These are phyloP conservation scores for Pseudozyma tsukubaensis DNA, from an alignment of 1,284 basidiomycete species.

Conservation along the genomic window DNA sequence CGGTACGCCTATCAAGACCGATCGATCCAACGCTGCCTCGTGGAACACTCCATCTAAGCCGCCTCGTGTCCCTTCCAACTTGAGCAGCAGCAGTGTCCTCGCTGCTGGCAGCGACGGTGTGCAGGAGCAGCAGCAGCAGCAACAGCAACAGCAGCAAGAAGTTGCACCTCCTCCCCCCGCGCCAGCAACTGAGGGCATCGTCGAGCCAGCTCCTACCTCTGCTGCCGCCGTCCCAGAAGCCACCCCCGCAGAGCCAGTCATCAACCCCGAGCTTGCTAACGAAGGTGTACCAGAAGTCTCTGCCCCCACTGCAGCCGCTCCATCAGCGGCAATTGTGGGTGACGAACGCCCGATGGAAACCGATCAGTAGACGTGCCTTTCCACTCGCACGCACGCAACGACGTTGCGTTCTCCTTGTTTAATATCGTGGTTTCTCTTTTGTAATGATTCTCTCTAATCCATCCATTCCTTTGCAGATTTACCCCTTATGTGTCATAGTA, in stretches of 20 bases:
- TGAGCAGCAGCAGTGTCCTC: conserved; percentile 24
- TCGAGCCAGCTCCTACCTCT: conserved; percentile 30
- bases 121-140: conserved; percentile 3
- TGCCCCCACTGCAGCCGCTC: background rate
- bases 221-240: background rate
- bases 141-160: conserved; percentile 4
- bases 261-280: background rate
- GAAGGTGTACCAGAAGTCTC: background rate
- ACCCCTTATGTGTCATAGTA: too few species aligned
- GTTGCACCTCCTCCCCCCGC: background rate
- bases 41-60: conserved; percentile 47
- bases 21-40: conserved; percentile 12
- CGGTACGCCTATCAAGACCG: conserved; percentile 32
- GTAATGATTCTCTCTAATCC: background rate
- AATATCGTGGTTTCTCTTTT: background rate
- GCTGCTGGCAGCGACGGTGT: conserved; percentile 2
- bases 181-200: conserved; percentile 10
- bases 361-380: background rate
- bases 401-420: background rate
- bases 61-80: conserved; percentile 22
- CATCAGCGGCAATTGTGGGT: background rate
- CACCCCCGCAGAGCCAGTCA: background rate
- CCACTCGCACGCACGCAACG: background rate
- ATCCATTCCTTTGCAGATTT: too few species aligned
- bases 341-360: conserved; percentile 2